Conservation (phyloP, 176 grass and related monocot species). For the bread wheat (Triticum aestivum) region IWGSC_CS_RefSeq_v2.1 NC_057794.1:581214205-581214704, state of each 20-base stretch:
- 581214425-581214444: background rate
- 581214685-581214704: slow-evolving; percentile 45
- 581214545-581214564: background rate
- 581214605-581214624: background rate
- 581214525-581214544: background rate
- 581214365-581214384: slow-evolving; percentile 9
- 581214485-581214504: background rate
- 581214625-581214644: background rate
- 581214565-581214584: background rate
- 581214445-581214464: background rate
- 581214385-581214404: background rate
- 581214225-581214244: background rate
- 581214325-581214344: background rate
- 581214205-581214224: background rate
- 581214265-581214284: background rate
- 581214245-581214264: background rate
- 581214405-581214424: background rate
- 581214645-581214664: background rate
- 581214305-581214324: slow-evolving; percentile 17
- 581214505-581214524: slow-evolving; percentile 21
- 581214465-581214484: background rate
- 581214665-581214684: slow-evolving; percentile 8
- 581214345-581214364: background rate
- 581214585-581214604: background rate
- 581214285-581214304: background rate